Base-by-base conservation (phyloP, 768 basidiomycete species). In the Phaffia tasmanica region DNA sequence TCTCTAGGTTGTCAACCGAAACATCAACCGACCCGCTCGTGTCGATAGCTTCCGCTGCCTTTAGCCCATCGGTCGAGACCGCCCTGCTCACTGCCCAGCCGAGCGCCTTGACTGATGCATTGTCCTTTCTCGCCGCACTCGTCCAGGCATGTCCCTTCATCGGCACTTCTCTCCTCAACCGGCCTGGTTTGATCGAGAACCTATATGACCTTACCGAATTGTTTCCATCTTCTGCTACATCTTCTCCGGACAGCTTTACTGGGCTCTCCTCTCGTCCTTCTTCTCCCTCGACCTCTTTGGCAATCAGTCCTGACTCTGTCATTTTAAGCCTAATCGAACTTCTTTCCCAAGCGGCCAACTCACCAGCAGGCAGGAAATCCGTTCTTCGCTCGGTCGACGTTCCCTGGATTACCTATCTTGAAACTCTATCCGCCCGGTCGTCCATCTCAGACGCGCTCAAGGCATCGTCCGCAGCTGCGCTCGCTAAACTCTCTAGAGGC, bases 71-170 rank as follows among this genome's bases (percentile, higher is more conserved):
- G 4, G 11, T 42, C 35, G 35, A 42, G 35, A 42, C 35, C 35
- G 35, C 35, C 11, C 35, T 42, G 35, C 35, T 42, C 11, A 42
- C 35, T 42, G 35, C 35, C 35, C 35, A 42, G 35, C 35, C 23
- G 9, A 15, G 53, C 23, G 53, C 53, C 53, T 54, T 23, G 53
- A 16, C 15, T 16, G 53, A 78, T 18, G 84, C 83, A 15, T 76
- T 86, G 49, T 81, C 83, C 0, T 85, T 89, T 74, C 79, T 91
- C 58, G 79, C 81, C n/a, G 88, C 87, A 0, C 78, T 93, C 23
- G 89, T 90, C 72, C 88, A 90, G 73, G 83, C 90, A n/a, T 88
- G 89, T 70, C 81, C 84, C 76, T 77, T 81, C 61, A 78, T 83
- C 1, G 89, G 87, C 14, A 79, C 84, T 14, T 71, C 79, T 27